Base-by-base conservation (phyloP, 1,139 yeast genomes). In the Debaryomyces subglobosus region DNA sequence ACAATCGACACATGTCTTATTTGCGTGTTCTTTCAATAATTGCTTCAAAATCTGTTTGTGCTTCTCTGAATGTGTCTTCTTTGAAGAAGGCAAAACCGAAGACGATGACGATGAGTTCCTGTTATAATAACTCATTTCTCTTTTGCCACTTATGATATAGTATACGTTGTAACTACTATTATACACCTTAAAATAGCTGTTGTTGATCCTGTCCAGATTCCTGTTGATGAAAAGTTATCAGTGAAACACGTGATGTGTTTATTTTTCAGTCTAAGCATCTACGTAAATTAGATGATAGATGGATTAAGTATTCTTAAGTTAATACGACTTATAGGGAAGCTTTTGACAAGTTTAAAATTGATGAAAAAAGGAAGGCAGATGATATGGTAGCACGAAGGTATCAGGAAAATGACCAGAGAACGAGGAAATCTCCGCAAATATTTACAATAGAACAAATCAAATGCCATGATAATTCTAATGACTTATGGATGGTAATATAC, bases 1-100 rank as follows among this genome's bases (percentile, higher is more conserved):
- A 69, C 99, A 94, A 66, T 94, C 99, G 1, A 94, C 96, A 68
- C 99, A 94, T 44, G 72, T 69, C 63, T 81, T 82, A 72, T 94
- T 94, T 39, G 83, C 81, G 1, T 84, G 82, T 57, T 90, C 96
- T 54, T 82, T 85, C 44, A 92, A 78, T 39, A 91, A 75, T 45
- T 86, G 85, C 63, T 83, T 83, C 54, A 91, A 75, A 41, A 89
- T 85, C 62, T 81, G 86, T 65, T 84, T 86, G 63, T 84, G 85
- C 55, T 73, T 72, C 55, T 78, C 85, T 36, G 74, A 71, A 52
- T 73, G 77, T 1, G 76, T 71, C 59, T 72, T 73, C 49, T 67
- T 71, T 18, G 78, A 68, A 13, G 79, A 72, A 10, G 79, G 79
- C 50, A 74, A 67, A 27, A 69, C 65, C 7, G 59, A 21, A 12